Percentiles rank a stretch among this genome's conserved stretches.
phyloP scores from a whole-genome alignment of 371 early-diverging fungal species.

The Mucor saturninus region DNA sequence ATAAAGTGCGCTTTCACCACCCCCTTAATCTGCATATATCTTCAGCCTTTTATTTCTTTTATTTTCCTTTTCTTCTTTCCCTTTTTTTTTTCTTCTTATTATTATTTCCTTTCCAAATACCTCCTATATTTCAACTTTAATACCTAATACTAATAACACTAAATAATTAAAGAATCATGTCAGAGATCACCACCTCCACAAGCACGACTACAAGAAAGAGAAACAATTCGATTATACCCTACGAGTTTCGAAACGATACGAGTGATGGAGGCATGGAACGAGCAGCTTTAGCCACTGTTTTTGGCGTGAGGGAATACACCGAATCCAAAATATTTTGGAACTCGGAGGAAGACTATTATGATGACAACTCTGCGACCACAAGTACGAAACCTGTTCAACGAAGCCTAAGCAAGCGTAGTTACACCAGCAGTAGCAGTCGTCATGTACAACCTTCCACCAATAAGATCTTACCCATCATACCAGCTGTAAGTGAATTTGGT shows the following conservation, averaged over 20 bases:
- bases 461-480: slow-evolving; percentile 37
- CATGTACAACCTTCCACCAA: background rate
- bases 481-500: slow-evolving; percentile 46
- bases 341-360: slow-evolving; percentile 15
- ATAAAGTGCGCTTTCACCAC: slow-evolving; percentile 1
- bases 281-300: slow-evolving; percentile 54
- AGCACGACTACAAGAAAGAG: slow-evolving; percentile 15
- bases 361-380: background rate
- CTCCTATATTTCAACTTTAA: slow-evolving; percentile 1
- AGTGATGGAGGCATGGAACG: slow-evolving; percentile 45
- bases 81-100: slow-evolving; percentile 7
- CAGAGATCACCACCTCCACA: background rate
- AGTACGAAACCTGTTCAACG: slow-evolving; percentile 13
- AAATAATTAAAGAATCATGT: background rate
- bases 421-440: slow-evolving; percentile 8
- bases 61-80: slow-evolving; percentile 4
- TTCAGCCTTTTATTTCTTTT: slow-evolving; percentile 1
- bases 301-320: slow-evolving; percentile 53
- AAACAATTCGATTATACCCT: slow-evolving; percentile 34
- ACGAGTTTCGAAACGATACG: slow-evolving; percentile 30
- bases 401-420: slow-evolving; percentile 15
- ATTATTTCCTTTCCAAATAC: background rate
- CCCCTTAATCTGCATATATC: background rate
- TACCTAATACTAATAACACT: background rate
- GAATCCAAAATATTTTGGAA: slow-evolving; percentile 55